Evolutionary conservation across 2,329 filamentous ascomycete species (phyloP), one percentile per base, ranked within the genome.

Genomic region (Hortaea werneckii): DNA sequence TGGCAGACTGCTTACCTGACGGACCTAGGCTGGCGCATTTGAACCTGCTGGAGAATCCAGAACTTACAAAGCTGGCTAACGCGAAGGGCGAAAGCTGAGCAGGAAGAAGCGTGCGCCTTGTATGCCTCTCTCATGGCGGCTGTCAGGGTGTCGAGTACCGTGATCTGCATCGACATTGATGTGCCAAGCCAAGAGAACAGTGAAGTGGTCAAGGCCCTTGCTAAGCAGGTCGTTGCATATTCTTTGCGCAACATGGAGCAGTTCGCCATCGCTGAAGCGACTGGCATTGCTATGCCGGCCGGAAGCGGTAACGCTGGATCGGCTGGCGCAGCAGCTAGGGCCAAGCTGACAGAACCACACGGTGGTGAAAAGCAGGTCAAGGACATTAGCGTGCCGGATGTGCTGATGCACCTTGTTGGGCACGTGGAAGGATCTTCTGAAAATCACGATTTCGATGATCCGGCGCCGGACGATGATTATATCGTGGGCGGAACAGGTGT

Each of bases 401-500:
- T 94, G 3, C 74, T 96, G 27, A 80, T 86, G 50, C 87, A 94
- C 62, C 78, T 96, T 37, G 85, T 95, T 29, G 89, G 89, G 4
- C 78, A 86, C 54, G 76, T 71, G 61, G 64, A 78, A 62, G 64
- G 76, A 60, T 55, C 65, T 55, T 52, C 75, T 7, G 63, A 66
- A 10, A 71, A 67, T 41, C 65, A 78, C 20, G 80, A 83, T 40
- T 77, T 82, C 20, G 74, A 79, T 38, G 79, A 83, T 2, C 73
- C 81, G 8, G 83, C 87, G 5, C 85, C 88, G 0, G 87, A 95
- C 54, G 85, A 94, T 48, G 87, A 95, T 64, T 96, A 96, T 65
- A 88, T 96, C 39, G 92, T 96, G 58, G 89, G 90, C 13, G 90
- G 90, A 11, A 95, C 88, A 0, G 92, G 90, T 27, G 87, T 98